phyloP scores from a whole-genome alignment of 257 asterid species.

The Primulina eburnea region DNA sequence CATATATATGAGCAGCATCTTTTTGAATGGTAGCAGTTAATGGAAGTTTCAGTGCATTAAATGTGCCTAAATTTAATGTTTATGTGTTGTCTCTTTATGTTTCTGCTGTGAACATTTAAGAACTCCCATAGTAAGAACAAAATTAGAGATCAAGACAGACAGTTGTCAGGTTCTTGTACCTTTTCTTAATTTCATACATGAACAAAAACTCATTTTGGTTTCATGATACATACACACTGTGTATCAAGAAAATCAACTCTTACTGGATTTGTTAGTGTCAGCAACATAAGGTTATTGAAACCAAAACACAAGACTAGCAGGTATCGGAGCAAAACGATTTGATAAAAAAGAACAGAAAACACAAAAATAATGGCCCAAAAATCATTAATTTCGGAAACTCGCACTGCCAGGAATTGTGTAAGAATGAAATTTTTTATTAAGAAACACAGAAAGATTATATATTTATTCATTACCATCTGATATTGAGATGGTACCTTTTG shows the following conservation, averaged over 20 bases:
- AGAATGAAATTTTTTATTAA: too few species aligned
- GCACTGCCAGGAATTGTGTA: too few species aligned
- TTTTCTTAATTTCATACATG: not conserved
- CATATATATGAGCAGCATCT: not conserved
- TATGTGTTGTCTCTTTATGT: not conserved
- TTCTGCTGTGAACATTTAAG: not conserved
- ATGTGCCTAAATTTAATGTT: not conserved
- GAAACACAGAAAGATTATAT: not conserved
- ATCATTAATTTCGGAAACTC: too few species aligned
- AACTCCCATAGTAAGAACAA: not conserved
- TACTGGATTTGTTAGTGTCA: not conserved
- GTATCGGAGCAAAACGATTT: not conserved
- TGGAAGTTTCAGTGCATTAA: not conserved
- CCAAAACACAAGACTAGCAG: not conserved
- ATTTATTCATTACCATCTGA: too few species aligned
- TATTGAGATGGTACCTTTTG: slow-evolving; percentile 55
- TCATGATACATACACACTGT: not conserved
- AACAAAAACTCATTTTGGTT: not conserved
- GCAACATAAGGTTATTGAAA: not conserved
- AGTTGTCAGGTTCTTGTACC: not conserved
- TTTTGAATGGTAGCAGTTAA: not conserved
- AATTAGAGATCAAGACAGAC: not conserved
- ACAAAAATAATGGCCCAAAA: too few species aligned
- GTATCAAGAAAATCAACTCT: not conserved
- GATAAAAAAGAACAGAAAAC: too few species aligned